Evolutionary conservation across 495 filamentous ascomycete species (phyloP), one percentile per base, ranked within the genome.

Genomic region (Penicillium tannophilum): DNA sequence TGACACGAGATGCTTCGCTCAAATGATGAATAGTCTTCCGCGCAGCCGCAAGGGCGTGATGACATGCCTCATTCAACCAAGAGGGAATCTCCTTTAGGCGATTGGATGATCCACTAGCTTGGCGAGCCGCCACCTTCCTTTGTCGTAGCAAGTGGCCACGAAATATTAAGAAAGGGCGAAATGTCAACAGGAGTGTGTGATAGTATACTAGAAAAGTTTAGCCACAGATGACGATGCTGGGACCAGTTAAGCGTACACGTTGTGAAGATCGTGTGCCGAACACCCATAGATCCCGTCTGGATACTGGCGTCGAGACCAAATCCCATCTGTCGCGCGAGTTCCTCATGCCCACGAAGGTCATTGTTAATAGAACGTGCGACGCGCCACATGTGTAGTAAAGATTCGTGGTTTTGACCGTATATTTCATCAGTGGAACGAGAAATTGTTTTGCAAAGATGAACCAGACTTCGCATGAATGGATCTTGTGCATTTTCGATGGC

Each of bases 61-160:
- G 70, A 36, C 76, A 79, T n/a, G 76, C 76, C 54, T 79, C 74
- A 17, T 78, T 74, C 4, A 79, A 59, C 76, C 76, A 79, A 14
- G 67, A 46, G 2, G 76, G 76, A 1, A 70, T 72, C 42, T 77
- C 71, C 5, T 58, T 65, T 1, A 68, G 60, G 4, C 60, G 69
- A 57, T 71, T 72, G 1, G 53, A 35, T 2, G 36, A 26, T 19
- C 19, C 53, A 19, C 26, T 56, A 1, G 52, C 23, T 2, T 62
- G 59, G 16, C 59, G 55, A 1, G 60, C 55, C 20, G 64, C 45
- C 16, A 60, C 10, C 50, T 70, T 67, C 54, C 62, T 67, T 35
- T 72, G 69, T 7, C 71, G 66, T 16, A 65, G 72, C 72, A 71
- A 74, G 42, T 75, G 70, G 3, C 74, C 76, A 1, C 76, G 70